phyloP scores from a whole-genome alignment of 2,329 filamentous ascomycete species.

The Pseudophaeomoniella oleicola region DNA sequence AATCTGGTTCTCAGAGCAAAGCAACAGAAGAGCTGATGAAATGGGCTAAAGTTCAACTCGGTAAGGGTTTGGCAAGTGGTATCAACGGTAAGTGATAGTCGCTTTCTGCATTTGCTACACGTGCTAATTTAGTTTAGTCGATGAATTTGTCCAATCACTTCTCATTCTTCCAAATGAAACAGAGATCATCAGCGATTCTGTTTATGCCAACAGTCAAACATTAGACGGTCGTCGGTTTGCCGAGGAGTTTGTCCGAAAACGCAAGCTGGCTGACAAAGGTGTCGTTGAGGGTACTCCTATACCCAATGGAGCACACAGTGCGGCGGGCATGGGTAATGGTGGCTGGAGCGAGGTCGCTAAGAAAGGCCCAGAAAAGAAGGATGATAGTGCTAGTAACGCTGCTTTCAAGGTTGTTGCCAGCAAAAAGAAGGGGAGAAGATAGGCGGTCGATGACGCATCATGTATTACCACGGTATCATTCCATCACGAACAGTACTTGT shows the following conservation, averaged over 20 bases:
- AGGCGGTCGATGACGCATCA: no score
- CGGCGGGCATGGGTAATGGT: constrained; percentile 35
- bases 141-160: constrained; percentile 66
- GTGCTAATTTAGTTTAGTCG: constrained; percentile 40
- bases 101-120: constrained; percentile 10
- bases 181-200: constrained; percentile 74
- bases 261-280: constrained; percentile 85
- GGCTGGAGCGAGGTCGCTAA: constrained; percentile 98
- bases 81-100: constrained; percentile 44
- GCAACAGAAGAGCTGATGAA: constrained; percentile 89
- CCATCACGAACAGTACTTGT: no score
- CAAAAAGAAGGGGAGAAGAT: constrained; percentile 80
- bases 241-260: constrained; percentile 84
- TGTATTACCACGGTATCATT: no score
- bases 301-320: constrained; percentile 26
- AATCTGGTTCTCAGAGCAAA: constrained; percentile 34
- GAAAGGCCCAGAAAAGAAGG: constrained; percentile 51
- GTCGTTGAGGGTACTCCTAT: constrained; percentile 54
- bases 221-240: constrained; percentile 89
- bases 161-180: constrained; percentile 61
- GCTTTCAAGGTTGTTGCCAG: constrained; percentile 81
- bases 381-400: constrained; percentile 31
- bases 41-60: constrained; percentile 71
- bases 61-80: constrained; percentile 53
- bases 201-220: constrained; percentile 74